Evolutionary conservation across 176 grass and related monocot genomes (phyloP), one percentile per base, ranked within the genome.

Genomic region (Aegilops umbellulata): DNA sequence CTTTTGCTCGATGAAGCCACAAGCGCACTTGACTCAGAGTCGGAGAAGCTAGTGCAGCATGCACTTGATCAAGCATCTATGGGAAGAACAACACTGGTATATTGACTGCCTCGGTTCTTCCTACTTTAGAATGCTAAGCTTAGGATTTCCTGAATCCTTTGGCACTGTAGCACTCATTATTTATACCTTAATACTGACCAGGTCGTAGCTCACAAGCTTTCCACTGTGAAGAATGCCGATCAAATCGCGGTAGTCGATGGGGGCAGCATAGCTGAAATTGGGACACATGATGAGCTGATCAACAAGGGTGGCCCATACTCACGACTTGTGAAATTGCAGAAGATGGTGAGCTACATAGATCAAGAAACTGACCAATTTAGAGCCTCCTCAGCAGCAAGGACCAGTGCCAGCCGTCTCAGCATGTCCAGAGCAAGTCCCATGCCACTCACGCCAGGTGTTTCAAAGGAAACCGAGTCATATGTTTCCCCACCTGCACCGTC

Each of bases 171-270:
- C 6, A 6, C 85, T 88, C 69, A 80, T 66, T 80, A 76, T 87
- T 66, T 80, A 76, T 87, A 26, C 49, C 61, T 38, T 61, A 78
- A 76, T 22, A 27, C 76, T 91, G 69, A 77, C 84, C 88, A 95
- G 97, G 94, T 98, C 46, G 94, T 98, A 60, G 97, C 97, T 80
- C 97, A 98, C 88, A 99, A 99, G 72, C 94, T 99, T 74, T 99
- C 97, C 8, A 99, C 97, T 1, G 91, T 99, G 78, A 99, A 94
- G 89, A 90, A 94, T 73, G 97, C 97, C 3, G 90, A 99, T 84
- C 93, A 96, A 66, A 99, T 99, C 57, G 97, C 94, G 7, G 97
- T 99, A 39, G 89, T 96, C 46, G 97, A 99, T 88, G 79, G 86
- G 13, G 97, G 97, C 29, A 85, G 65, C 22, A 91, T 99, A 72